Evolutionary conservation across 495 filamentous ascomycete species (phyloP).

Genomic region (Trichoderma asperelloides): DNA sequence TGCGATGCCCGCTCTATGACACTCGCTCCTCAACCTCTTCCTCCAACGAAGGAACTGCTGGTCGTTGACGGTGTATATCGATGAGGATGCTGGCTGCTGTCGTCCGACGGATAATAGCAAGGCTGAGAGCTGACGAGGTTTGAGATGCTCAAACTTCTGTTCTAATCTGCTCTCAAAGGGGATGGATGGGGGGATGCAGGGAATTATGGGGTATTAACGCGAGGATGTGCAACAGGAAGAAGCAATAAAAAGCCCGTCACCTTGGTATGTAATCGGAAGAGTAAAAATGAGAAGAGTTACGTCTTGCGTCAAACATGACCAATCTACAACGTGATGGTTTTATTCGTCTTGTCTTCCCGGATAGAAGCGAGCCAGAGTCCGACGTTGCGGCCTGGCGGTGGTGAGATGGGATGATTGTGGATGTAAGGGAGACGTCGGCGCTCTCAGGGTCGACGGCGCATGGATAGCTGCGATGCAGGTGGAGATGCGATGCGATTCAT

Average conservation of each 20-base stretch:
- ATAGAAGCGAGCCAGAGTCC: not conserved
- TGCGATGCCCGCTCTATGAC: slow-evolving; percentile 23
- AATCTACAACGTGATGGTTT: slow-evolving; percentile 14
- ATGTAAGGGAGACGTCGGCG: not conserved
- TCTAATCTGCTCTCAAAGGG: slow-evolving; percentile 13
- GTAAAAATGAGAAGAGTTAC: slow-evolving; percentile 37
- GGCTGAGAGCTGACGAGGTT: not conserved
- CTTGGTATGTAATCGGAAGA: slow-evolving; percentile 48
- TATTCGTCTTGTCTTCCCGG: not conserved
- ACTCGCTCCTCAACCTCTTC: slow-evolving; percentile 18
- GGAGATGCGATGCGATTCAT: slow-evolving; percentile 2
- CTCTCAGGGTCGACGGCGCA: not conserved
- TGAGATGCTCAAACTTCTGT: slow-evolving; percentile 13
- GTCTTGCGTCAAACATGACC: slow-evolving; percentile 44
- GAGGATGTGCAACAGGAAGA: slow-evolving; percentile 34
- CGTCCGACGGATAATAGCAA: not conserved
- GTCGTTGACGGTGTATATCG: no score
- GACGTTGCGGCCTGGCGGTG: slow-evolving; percentile 5
- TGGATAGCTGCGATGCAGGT: not conserved
- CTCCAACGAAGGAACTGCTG: no score
- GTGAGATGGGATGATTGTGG: not conserved
- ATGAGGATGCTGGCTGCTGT: not conserved
- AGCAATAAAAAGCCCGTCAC: slow-evolving; percentile 37
- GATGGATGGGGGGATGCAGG: not conserved
- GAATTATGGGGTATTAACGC: slow-evolving; percentile 24